Evolutionary conservation across 768 basidiomycete genomes (phyloP).

Genomic region (Leccinum boreale): DNA sequence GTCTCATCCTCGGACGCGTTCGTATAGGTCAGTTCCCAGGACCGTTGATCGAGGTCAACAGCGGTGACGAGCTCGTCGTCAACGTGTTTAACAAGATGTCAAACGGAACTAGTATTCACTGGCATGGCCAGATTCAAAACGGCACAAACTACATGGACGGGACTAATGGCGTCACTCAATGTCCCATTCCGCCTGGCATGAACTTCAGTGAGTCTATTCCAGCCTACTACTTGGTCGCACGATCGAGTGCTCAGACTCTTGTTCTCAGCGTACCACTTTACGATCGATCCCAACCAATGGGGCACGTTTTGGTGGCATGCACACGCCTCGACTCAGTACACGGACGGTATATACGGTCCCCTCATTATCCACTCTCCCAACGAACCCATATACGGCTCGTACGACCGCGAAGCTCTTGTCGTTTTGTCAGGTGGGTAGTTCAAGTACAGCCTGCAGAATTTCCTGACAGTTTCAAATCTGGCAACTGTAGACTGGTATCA

Average conservation of each 20-base stretch:
- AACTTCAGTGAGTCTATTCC: conserved; percentile 31
- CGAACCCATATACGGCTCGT: conserved; percentile 30
- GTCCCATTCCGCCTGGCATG: conserved; percentile 50
- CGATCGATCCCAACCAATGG: conserved; percentile 37
- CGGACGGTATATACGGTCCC: conserved; percentile 49
- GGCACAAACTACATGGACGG: conserved; percentile 50
- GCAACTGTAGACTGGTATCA: conserved; percentile 32
- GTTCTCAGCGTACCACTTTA: conserved; percentile 35
- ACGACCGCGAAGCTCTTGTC: conserved; percentile 41
- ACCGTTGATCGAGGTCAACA: conserved; percentile 34
- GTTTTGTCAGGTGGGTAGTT: conserved; percentile 31
- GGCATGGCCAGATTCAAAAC: conserved; percentile 40
- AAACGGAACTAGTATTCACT: conserved; percentile 33
- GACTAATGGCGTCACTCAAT: conserved; percentile 44
- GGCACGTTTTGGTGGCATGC: conserved; percentile 53
- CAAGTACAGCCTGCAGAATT: neutral
- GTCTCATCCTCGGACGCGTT: conserved; percentile 1
- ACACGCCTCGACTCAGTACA: conserved; percentile 38
- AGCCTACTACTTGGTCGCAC: neutral
- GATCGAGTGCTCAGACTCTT: neutral
- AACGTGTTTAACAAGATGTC: conserved; percentile 33
- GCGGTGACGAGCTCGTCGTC: conserved; percentile 33
- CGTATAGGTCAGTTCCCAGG: conserved; percentile 33
- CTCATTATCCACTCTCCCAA: conserved; percentile 43
- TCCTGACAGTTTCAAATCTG: neutral